phyloP scores from a whole-genome alignment of 2,329 filamentous ascomycete genomes.

The Albifimbria verrucaria region DNA sequence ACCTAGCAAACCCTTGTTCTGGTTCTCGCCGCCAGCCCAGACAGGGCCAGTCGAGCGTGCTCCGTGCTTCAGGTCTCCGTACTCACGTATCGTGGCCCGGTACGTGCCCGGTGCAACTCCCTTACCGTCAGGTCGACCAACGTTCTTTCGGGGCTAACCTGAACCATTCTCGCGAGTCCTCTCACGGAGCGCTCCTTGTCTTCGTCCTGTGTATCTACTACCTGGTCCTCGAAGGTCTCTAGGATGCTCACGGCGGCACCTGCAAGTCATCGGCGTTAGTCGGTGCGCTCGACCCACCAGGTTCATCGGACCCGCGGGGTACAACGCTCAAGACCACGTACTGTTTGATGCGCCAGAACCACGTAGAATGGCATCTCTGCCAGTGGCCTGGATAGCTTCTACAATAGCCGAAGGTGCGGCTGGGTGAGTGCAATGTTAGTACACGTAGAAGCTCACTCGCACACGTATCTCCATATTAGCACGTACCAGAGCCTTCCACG shows the following conservation, averaged over 20 bases:
- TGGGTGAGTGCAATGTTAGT: constrained; percentile 19
- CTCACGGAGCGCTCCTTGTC: constrained; percentile 60
- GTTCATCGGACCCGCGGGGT: neutral
- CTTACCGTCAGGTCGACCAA: constrained; percentile 82
- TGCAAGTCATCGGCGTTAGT: constrained; percentile 22
- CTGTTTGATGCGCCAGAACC: constrained; percentile 84
- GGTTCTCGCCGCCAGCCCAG: constrained; percentile 60
- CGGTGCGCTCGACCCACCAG: neutral
- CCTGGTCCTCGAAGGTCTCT: constrained; percentile 70
- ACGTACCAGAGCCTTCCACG: constrained; percentile 75
- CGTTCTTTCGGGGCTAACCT: constrained; percentile 75
- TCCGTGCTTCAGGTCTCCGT: constrained; percentile 81
- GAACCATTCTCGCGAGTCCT: constrained; percentile 89
- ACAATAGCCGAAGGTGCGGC: constrained; percentile 89
- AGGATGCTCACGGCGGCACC: constrained; percentile 92
- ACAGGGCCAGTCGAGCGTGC: constrained; percentile 79
- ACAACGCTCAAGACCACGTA: constrained; percentile 43
- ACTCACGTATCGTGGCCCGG: constrained; percentile 78
- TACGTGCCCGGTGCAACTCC: constrained; percentile 81
- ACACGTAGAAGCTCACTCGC: constrained; percentile 4
- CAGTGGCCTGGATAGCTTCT: constrained; percentile 81
- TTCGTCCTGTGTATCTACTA: constrained; percentile 38
- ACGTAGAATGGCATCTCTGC: constrained; percentile 89
- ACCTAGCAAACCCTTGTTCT: constrained; percentile 60
- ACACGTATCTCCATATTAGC: constrained; percentile 5